A percentile compares a stretch with the other conserved stretches of the same genome.
phyloP scores from a whole-genome alignment of 148 eudicot genomes.

The Selenicereus undatus region DNA sequence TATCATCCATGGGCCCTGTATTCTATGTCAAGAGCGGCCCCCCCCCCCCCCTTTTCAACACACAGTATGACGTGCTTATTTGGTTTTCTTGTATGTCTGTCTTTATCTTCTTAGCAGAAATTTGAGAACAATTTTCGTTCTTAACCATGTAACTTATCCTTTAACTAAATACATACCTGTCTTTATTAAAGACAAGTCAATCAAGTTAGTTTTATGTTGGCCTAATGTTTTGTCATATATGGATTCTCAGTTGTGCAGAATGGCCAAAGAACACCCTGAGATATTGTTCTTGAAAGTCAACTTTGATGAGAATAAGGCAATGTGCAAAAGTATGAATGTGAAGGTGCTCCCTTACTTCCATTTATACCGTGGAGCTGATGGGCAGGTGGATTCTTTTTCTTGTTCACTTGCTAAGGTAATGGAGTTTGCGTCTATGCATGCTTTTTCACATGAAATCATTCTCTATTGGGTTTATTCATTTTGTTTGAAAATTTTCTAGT shows the following conservation, averaged over 20 bases:
- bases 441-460: neutral
- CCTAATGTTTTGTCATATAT: conserved; percentile 24
- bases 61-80: no score
- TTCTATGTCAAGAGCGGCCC: no score
- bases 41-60: no score
- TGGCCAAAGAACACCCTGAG: conserved; percentile 79
- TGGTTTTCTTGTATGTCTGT: no score
- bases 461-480: neutral
- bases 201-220: neutral
- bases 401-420: conserved; percentile 94
- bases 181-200: neutral
- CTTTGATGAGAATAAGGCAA: conserved; percentile 92
- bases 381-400: conserved; percentile 82
- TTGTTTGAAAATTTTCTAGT: neutral
- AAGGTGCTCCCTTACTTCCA: conserved; percentile 98
- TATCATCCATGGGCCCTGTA: no score
- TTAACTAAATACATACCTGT: neutral
- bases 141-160: neutral
- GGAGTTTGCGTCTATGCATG: neutral
- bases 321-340: conserved; percentile 95
- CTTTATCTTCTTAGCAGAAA: neutral
- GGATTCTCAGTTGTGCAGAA: conserved; percentile 71
- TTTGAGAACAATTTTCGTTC: neutral
- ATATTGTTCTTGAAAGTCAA: conserved; percentile 90
- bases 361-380: conserved; percentile 93